Base-by-base conservation (phyloP, 2,329 filamentous ascomycete genomes). In the Albifimbria verrucaria region DNA sequence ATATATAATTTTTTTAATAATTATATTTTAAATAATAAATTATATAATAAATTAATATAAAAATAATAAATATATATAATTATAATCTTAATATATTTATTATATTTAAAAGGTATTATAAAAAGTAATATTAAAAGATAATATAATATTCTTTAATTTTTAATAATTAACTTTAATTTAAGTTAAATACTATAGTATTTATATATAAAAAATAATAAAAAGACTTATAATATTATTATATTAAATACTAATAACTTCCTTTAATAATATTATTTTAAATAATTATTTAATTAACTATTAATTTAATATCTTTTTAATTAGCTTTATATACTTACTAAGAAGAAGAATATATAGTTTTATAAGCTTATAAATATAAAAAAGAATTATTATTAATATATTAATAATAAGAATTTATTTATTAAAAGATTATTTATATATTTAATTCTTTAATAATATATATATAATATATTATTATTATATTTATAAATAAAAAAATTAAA, bases 151-250 rank as follows among this genome's bases (percentile, higher is more conserved):
- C n/a, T n/a, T n/a, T n/a, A n/a, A n/a, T n/a, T n/a, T n/a, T n/a
- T n/a, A n/a, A n/a, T n/a, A n/a, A n/a, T n/a, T n/a, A n/a, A n/a
- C n/a, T n/a, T n/a, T n/a, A n/a, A n/a, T 43, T 54, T 41, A 41
- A 54, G 42, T 32, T 49, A 48, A 47, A 36, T 46, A 26, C 20
- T n/a, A n/a, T 45, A 23, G n/a, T 21, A 45, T 20, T 46, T 28
- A 46, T 46, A 28, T 17, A 32, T 51, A 22, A 46, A 51, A 42
- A 11, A 43, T 43, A 46, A 32, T 32, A 15, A 42, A 53, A 45
- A 53, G 1, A 9, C 15, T 28, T 32, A 36, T 45, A 32, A 49
- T 44, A 49, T 32, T 48, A 48, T 22, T 26, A 28, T 51, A 4
- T 25, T 26, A 22, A 24, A 51, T 51, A 20, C 43, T n/a, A n/a